Evolutionary conservation across 768 basidiomycete genomes (phyloP), one percentile per base, ranked within the genome.

Genomic region (Phaeotremella skinneri): DNA sequence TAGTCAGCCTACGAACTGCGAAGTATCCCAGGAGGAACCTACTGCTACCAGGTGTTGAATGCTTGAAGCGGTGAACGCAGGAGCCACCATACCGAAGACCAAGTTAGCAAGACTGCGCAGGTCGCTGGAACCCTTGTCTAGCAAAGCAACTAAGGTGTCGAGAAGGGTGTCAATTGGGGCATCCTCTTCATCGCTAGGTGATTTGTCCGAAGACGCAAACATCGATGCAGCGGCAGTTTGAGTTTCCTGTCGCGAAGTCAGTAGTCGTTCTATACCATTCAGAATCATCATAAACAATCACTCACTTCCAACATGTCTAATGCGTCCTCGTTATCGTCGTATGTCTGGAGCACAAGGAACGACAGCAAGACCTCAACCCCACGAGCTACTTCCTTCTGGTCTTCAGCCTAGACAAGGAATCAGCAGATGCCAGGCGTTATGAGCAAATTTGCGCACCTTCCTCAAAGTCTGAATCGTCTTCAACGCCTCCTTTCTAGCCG

Each of bases 111-210:
- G 80, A 2, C 85, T 83, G 30, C 91, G 85, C 78, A 88, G 81
- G 74, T 88, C 93, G 39, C 85, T 83, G 3, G 86, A 88, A 2
- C 87, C 85, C 58, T 87, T 84, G 73, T 97, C 91, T 34, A 99
- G 78, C 70, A 89, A 87, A 4, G 90, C 90, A 49, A 99, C 89
- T 50, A 97, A 84, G n/a, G 83, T 82, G 72, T 97, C 92, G 31
- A 93, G 85, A 39, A 97, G 81, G 43, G 91, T 78, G 61, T 96
- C 91, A 55, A 93, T 84, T 0, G 91, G 85, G 49, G 83, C 83
- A 0, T 82, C 80, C 2, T 79, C 79, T 7, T 80, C 80, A 14
- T 81, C 45, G 21, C 56, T 49, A 42, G 61, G 37, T 2, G 31
- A 62, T 45, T 26, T 52, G 61, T 31, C 64, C 42, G 45, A 66